Percentiles rank a stretch among this genome's conserved stretches.
Conservation (phyloP, 768 basidiomycete genomes). For the Kwoniella heveanensis region DNA sequence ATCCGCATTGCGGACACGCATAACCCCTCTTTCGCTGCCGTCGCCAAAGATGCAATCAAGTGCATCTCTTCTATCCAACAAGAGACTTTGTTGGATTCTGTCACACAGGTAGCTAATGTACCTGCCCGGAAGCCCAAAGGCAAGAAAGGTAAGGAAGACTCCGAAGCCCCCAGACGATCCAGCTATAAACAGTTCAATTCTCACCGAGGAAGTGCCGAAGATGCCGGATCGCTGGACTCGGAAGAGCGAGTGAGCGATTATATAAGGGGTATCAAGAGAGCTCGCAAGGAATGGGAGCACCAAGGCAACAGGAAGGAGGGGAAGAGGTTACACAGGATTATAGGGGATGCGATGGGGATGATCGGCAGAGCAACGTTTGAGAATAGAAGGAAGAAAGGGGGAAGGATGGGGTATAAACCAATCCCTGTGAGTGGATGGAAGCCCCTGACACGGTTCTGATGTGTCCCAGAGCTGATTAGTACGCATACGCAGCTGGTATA, state of each 20-base stretch:
- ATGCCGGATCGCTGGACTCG: constrained; percentile 1
- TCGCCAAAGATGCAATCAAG: neutral
- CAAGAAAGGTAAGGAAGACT: neutral
- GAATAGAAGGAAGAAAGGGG: constrained; percentile 8
- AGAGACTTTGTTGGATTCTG: neutral
- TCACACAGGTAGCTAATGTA: neutral
- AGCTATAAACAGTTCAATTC: too few relatives aligned
- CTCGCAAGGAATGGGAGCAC: constrained; percentile 8
- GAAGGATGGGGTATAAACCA: constrained; percentile 22
- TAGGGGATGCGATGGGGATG: constrained; percentile 27
- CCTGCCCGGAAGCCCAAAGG: constrained; percentile 10
- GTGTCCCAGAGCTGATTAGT: too few relatives aligned
- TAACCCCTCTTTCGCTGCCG: neutral
- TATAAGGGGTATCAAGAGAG: neutral
- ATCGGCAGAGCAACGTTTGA: constrained; percentile 30
- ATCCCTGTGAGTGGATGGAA: constrained; percentile 19
- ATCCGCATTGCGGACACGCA: constrained; percentile 16
- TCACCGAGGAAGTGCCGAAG: neutral
- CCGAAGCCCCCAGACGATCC: too few relatives aligned
- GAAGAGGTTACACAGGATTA: constrained; percentile 10
- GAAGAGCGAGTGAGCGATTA: neutral
- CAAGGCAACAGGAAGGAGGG: constrained; percentile 5
- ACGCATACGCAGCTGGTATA: too few relatives aligned
- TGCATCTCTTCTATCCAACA: constrained; percentile 15
- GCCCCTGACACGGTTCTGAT: neutral